Evolutionary conservation across 2,329 filamentous ascomycete species (phyloP), one percentile per base, ranked within the genome.

Genomic region (Aspergillus neotritici): DNA sequence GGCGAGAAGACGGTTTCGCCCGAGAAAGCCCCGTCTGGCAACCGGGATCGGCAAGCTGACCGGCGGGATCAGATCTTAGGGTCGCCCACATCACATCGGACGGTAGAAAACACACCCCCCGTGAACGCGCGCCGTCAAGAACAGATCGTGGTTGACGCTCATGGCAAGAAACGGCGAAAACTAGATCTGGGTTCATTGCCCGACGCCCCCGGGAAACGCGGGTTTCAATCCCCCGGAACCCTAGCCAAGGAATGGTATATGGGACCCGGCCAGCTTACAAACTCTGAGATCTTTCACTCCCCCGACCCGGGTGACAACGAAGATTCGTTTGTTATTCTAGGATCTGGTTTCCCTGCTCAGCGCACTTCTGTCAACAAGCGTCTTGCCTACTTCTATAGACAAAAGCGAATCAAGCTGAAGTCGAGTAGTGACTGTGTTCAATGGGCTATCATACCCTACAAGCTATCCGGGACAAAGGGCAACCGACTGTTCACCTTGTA

Each of bases 211-310:
- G 16, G n/a, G 34, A 41, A 17, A 39, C 15, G n/a, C 35, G 21
- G 31, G 34, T 6, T 8, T 25, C 12, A 37, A 39, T 11, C 14
- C 4, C 4, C 16, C 35, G 31, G 11, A 38, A 31, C 17, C 13
- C 7, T n/a, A 21, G 11, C 43, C 9, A 45, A 45, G 15, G 36
- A 44, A 5, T 61, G 58, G 58, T 73, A 72, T 49, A 61, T 73
- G 25, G 66, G 68, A 1, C 60, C 57, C 13, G 43, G 56, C n/a
- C 62, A 60, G 25, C 43, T 71, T n/a, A 50, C 57, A 16, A 54
- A 67, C 4, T 61, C 69, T 37, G 57, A 67, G 37, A 43, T 75
- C 4, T 75, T 75, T 52, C 74, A 73, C 44, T 47, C 64, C 43
- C 52, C 61, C 37, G 42, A 64, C 5, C 30, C 52, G 21, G 50